phyloP scores from a whole-genome alignment of 192 early-diverging fungal species.

The Coemansia biformis region DNA sequence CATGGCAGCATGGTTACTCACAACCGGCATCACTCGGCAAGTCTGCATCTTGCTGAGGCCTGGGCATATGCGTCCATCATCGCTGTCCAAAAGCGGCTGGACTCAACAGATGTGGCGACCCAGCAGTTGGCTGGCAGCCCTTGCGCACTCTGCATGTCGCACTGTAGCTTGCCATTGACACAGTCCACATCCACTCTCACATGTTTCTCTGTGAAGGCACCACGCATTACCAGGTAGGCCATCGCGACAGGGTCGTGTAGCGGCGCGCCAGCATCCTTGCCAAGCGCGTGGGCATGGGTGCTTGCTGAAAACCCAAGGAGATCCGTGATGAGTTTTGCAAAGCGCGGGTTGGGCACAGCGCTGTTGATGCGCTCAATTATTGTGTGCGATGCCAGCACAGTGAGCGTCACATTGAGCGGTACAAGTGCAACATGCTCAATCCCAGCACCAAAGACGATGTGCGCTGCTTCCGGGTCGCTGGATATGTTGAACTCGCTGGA shows the following conservation, averaged over 20 bases:
- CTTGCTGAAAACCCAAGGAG: slow-evolving; percentile 11
- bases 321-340: slow-evolving; percentile 13
- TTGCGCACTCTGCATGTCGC: slow-evolving; percentile 6
- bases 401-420: slow-evolving; percentile 25
- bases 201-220: slow-evolving; percentile 8
- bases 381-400: slow-evolving; percentile 7
- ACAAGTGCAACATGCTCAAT: slow-evolving; percentile 18
- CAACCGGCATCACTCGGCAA: background rate
- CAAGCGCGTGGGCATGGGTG: slow-evolving; percentile 11
- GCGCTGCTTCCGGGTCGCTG: slow-evolving; percentile 34
- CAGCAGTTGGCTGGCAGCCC: slow-evolving; percentile 14
- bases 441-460: slow-evolving; percentile 19
- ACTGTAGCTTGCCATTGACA: slow-evolving; percentile 9
- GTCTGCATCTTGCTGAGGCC: background rate
- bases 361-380: slow-evolving; percentile 15
- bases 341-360: slow-evolving; percentile 4
- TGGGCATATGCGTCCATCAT: slow-evolving; percentile 16
- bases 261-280: slow-evolving; percentile 12
- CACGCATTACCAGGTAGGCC: slow-evolving; percentile 22
- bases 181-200: slow-evolving; percentile 6
- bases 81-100: slow-evolving; percentile 18
- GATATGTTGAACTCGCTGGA: slow-evolving; percentile 38
- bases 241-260: slow-evolving; percentile 30
- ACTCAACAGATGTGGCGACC: slow-evolving; percentile 16
- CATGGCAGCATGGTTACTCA: too few species aligned